phyloP scores from a whole-genome alignment of 257 asterid species.

The Plectranthus barbatus region DNA sequence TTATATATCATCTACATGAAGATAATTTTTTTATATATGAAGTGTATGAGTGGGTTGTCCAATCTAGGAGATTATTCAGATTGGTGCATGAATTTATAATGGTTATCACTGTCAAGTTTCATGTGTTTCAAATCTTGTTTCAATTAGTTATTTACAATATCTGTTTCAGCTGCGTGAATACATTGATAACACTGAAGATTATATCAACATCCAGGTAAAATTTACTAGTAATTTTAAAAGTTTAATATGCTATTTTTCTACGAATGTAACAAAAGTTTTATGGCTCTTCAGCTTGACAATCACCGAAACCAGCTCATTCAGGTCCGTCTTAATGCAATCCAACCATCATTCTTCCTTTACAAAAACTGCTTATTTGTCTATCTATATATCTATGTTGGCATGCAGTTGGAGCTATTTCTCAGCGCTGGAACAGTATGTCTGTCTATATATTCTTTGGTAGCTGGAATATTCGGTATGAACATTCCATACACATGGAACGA shows the following conservation, averaged over 20 bases:
- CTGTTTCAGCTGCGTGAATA: slow-evolving; percentile 76
- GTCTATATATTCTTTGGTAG: slow-evolving; percentile 53
- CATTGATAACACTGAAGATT: slow-evolving; percentile 89
- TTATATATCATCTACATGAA: too few relatives aligned
- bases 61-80: background rate
- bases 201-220: slow-evolving; percentile 85
- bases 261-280: background rate
- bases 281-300: slow-evolving; percentile 67
- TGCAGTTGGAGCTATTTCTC: slow-evolving; percentile 87
- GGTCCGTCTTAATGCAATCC: slow-evolving; percentile 27
- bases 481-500: slow-evolving; percentile 77
- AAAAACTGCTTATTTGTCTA: background rate
- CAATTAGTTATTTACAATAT: background rate
- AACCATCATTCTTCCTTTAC: background rate
- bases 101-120: background rate
- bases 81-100: background rate
- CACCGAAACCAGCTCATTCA: slow-evolving; percentile 95
- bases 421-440: slow-evolving; percentile 68
- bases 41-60: background rate
- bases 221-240: background rate
- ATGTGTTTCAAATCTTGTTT: background rate
- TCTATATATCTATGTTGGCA: background rate
- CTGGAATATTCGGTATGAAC: slow-evolving; percentile 88
- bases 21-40: too few relatives aligned
- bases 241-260: background rate